Base-by-base conservation (phyloP, 208 protist species). In the Trichomonas vaginalis region DNA sequence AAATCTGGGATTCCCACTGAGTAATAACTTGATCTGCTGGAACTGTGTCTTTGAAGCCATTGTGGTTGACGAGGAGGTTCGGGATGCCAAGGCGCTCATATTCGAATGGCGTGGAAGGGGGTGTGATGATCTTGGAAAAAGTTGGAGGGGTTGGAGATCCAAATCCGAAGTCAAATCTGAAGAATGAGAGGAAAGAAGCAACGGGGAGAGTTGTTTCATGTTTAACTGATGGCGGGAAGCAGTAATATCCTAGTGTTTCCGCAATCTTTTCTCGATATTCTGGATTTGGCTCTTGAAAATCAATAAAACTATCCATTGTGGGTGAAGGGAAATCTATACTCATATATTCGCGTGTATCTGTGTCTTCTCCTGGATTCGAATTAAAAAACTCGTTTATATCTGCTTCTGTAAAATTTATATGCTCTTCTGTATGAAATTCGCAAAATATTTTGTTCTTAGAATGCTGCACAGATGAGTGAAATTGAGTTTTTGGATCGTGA, bases 131-230 rank as follows among this genome's bases (percentile, higher is more conserved):
- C 32, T 47, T 42, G 27, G 35, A 35, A 40, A n/a, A 45, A n/a
- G 32, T 47, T 39, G 86, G 86, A 12, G 86, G 86, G 6, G 42
- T 51, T 35, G 46, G 23, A 4, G 27, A 51, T 35, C 40, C 42
- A 51, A 92, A 92, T 39, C 86, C 86, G 39, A 92, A 92, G 37
- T 92, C 86, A 92, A 92, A 92, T 17, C 86, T 0, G 45, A 92
- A 92, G n/a, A 92, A 92, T 17, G 86, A 92, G 12, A 92, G 37
- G 15, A 92, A 92, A 49, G 15, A 48, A 4, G 86, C 86, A 48
- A 51, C 17, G 17, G 46, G 42, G 0, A 48, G 46, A 39, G 45
- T 48, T n/a, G 37, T 35, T 35, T 51, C 9, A 32, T 27, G 39
- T 92, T 45, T 48, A 39, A 48, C 1, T 12, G 45, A 51, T 39